Percentiles rank a stretch among this genome's conserved stretches.
phyloP scores from a whole-genome alignment of 2,329 filamentous ascomycete genomes.

The Alternaria sp. region DNA sequence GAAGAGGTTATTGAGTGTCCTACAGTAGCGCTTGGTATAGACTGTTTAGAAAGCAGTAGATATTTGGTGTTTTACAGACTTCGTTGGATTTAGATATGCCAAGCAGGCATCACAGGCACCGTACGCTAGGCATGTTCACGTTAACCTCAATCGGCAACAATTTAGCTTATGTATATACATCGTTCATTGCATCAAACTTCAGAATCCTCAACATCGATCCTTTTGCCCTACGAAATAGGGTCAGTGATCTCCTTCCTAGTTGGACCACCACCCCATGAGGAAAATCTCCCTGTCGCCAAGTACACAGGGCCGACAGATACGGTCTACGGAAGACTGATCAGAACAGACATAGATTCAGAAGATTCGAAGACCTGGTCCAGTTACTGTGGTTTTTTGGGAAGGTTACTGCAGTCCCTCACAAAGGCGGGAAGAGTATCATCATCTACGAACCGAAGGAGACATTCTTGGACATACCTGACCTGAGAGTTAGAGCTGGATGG shows the following conservation, averaged over 20 bases:
- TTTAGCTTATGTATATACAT: not conserved
- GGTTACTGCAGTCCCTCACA: not conserved
- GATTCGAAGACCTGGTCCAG: not conserved
- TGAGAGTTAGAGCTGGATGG: not conserved
- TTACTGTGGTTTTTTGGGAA: slow-evolving; percentile 6
- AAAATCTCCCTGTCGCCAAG: not conserved
- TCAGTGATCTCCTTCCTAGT: not conserved
- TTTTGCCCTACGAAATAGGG: not conserved
- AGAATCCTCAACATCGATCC: rapidly evolving
- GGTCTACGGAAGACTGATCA: not conserved
- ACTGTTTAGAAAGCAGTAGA: too few species aligned
- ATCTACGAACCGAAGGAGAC: not conserved
- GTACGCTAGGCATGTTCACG: not conserved
- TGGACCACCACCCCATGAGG: not conserved
- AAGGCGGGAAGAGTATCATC: slow-evolving; percentile 4
- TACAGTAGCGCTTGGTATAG: too few species aligned
- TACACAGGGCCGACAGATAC: not conserved
- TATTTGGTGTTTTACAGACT: not conserved
- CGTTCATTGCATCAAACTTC: not conserved
- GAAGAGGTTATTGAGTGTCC: too few species aligned
- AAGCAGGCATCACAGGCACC: not conserved
- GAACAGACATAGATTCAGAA: not conserved
- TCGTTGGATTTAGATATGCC: not conserved
- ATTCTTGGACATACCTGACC: not conserved
- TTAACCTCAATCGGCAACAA: not conserved